Evolutionary conservation across 2,329 filamentous ascomycete genomes (phyloP).

Genomic region (Botrytis medusae): DNA sequence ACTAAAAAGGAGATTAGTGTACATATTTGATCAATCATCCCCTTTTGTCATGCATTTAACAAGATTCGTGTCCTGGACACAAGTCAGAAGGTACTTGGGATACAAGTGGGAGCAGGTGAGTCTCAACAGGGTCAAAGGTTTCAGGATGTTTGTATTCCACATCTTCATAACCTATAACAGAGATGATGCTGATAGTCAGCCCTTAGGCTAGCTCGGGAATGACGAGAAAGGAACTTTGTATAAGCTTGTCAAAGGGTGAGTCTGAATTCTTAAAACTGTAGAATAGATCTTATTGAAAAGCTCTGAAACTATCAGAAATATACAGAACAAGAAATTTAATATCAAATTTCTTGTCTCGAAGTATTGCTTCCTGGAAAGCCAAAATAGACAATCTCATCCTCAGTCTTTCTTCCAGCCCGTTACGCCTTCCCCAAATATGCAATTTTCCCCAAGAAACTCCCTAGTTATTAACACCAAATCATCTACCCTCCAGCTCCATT

Average conservation of each 20-base stretch:
- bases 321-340: neutral
- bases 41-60: neutral
- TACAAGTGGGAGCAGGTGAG: neutral
- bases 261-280: neutral
- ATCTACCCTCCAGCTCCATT: slow-evolving; percentile 24
- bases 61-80: neutral
- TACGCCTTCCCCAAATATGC: slow-evolving; percentile 19
- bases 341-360: neutral
- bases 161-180: neutral
- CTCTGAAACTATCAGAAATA: slow-evolving; percentile 11
- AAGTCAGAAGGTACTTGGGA: neutral
- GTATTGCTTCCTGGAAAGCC: neutral
- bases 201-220: neutral
- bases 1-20: neutral
- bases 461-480: slow-evolving; percentile 24
- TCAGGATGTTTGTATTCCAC: neutral
- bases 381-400: slow-evolving; percentile 7
- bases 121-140: neutral
- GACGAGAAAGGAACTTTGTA: neutral
- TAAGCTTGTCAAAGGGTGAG: neutral
- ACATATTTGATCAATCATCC: neutral
- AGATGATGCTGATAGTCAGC: neutral
- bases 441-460: slow-evolving; percentile 30
- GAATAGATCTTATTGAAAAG: slow-evolving; percentile 10
- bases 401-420: slow-evolving; percentile 5